Percentiles rank a stretch among this genome's conserved stretches.
phyloP scores from a whole-genome alignment of 192 early-diverging fungal genomes.

The Mortierella claussenii region DNA sequence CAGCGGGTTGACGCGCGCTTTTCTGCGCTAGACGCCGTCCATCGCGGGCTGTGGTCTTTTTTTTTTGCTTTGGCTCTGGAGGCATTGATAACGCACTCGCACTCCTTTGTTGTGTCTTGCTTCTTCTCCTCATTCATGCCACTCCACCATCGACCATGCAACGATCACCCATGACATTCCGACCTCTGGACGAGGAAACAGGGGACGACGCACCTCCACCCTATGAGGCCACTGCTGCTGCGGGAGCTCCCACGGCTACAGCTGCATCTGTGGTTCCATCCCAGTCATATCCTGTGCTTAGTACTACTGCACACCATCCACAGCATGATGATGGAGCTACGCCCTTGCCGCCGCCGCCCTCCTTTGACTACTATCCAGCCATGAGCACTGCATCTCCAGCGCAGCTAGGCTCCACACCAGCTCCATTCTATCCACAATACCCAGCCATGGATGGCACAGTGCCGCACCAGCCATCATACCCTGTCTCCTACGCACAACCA shows the following conservation, averaged over 20 bases:
- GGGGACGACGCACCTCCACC: constrained; percentile 36
- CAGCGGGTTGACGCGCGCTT: too few species aligned
- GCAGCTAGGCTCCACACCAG: neutral
- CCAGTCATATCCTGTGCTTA: constrained; percentile 7
- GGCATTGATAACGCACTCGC: neutral
- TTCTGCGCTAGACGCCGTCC: too few species aligned
- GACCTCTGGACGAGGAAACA: constrained; percentile 20
- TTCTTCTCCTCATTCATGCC: neutral
- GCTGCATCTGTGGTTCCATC: neutral
- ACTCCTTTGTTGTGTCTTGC: neutral
- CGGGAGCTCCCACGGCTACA: neutral
- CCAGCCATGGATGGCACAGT: neutral
- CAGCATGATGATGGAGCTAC: neutral
- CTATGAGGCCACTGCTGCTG: constrained; percentile 21
- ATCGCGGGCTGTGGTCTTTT: too few species aligned
- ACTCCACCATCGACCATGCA: constrained; percentile 9
- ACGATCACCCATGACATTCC: constrained; percentile 5
- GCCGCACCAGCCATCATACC: neutral
- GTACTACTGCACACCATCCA: too few species aligned
- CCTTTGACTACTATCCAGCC: constrained; percentile 17
- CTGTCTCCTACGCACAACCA: too few species aligned
- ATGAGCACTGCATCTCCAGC: constrained; percentile 1
- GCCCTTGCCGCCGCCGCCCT: constrained; percentile 10
- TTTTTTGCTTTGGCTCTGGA: too few species aligned
- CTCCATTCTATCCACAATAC: constrained; percentile 1